Evolutionary conservation across 176 grass and related monocot species (phyloP), one percentile per base, ranked within the genome.

Genomic region (Bromus sterilis): DNA sequence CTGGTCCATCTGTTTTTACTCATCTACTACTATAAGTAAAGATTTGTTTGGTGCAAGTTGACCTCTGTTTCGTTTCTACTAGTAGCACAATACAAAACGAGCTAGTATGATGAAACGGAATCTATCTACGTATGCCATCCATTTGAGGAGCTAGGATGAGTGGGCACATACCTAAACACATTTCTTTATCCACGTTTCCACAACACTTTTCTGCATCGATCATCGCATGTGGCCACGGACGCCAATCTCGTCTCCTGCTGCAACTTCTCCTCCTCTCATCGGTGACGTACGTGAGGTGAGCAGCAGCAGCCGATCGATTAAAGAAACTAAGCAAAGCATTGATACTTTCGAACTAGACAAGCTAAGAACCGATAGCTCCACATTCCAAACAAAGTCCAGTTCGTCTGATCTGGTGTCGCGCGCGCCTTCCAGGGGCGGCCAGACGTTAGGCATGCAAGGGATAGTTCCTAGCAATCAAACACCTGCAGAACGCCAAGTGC

Each of bases 401-500:
- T 81, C 32, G 61, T 84, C 39, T 26, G 3, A 5, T 40, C 24
- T 1, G 12, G 10, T 21, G 77, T 31, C 77, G 37, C 25, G 43
- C 58, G 26, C 15, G 23, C 51, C 53, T 55, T n/a, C 14, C 7
- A 76, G 80, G 55, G 41, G 14, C 12, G 75, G 71, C 51, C 82
- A 61, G 81, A 85, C 55, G 49, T 71, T 77, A 77, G 87, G 39
- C 40, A 40, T 58, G 40, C 26, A 11, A 4, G 20, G 4, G 16
- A 11, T 53, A 35, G 11, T 28, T 64, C 40, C 37, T 56, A 0
- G 23, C 18, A 15, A 49, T 57, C 30, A 25, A 28, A 78, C 7
- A 31, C 35, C 35, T 4, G 37, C 48, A 51, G 56, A 28, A 37
- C 10, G 87, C 69, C 87, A 76, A 60, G 24, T 69, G 81, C 70